phyloP scores from a whole-genome alignment of 257 asterid genomes.

The Plantago ovata region DNA sequence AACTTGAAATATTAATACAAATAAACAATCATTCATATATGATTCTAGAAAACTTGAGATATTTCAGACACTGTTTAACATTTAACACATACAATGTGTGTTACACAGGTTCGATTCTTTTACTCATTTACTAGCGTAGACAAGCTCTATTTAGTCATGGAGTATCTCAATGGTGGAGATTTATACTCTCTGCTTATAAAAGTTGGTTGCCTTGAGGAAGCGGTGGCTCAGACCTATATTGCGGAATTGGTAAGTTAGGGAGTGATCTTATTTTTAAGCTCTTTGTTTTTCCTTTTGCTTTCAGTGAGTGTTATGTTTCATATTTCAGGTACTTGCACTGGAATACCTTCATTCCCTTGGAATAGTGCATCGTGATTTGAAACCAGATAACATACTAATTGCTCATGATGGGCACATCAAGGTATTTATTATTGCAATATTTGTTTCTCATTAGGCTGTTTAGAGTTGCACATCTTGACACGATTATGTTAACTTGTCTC shows the following conservation, averaged over 20 bases:
- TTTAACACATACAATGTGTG: slow-evolving; percentile 19
- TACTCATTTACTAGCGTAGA: slow-evolving; percentile 91
- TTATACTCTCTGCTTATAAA: slow-evolving; percentile 75
- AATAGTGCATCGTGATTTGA: slow-evolving; percentile 93
- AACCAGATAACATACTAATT: slow-evolving; percentile 90
- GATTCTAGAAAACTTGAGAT: slow-evolving; percentile 17
- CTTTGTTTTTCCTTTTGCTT: slow-evolving; percentile 16
- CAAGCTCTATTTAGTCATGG: slow-evolving; percentile 95
- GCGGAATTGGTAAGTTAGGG: slow-evolving; percentile 75
- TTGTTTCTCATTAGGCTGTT: slow-evolving; percentile 9
- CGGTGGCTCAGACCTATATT: slow-evolving; percentile 72
- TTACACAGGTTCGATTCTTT: slow-evolving; percentile 81
- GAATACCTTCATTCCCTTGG: slow-evolving; percentile 96
- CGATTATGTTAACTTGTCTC: too few relatives aligned
- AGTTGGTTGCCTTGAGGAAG: slow-evolving; percentile 85
- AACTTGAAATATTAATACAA: too few relatives aligned
- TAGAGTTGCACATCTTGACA: too few relatives aligned
- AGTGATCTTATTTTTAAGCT: slow-evolving; percentile 14
- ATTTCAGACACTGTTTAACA: slow-evolving; percentile 16
- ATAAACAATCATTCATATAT: background rate
- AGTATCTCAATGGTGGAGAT: slow-evolving; percentile 96
- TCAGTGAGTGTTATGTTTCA: slow-evolving; percentile 23
- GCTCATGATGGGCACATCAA: slow-evolving; percentile 97
- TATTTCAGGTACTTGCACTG: slow-evolving; percentile 85
- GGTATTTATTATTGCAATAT: slow-evolving; percentile 35